Percentiles rank a stretch among this genome's conserved stretches.
Evolutionary conservation across 2,329 filamentous ascomycete genomes (phyloP).

Genomic region (Coccinonectria pachysandricola): DNA sequence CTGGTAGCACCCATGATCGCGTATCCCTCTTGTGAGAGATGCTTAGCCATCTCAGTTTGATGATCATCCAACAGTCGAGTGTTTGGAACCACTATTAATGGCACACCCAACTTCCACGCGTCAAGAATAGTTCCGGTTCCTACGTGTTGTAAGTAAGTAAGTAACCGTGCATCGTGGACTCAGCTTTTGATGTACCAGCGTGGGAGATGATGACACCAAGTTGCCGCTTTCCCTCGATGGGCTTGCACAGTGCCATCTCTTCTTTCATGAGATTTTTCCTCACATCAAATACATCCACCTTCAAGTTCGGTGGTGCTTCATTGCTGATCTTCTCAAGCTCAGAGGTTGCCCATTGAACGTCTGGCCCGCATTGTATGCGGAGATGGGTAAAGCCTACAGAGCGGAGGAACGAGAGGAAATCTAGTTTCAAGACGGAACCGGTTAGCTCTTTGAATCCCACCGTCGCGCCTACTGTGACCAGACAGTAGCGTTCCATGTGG

Average conservation of each 20-base stretch:
- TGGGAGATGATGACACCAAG: constrained; percentile 79
- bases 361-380: constrained; percentile 69
- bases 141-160: constrained; percentile 23
- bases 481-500: constrained; percentile 39
- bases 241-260: constrained; percentile 45
- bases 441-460: constrained; percentile 70
- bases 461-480: constrained; percentile 89
- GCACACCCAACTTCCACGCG: constrained; percentile 60
- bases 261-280: constrained; percentile 26
- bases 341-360: constrained; percentile 32
- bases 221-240: constrained; percentile 31
- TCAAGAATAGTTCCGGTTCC: constrained; percentile 86
- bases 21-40: constrained; percentile 65
- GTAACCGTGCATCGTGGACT: not conserved
- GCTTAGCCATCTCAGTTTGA: constrained; percentile 74
- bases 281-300: constrained; percentile 22
- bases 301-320: constrained; percentile 16
- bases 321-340: constrained; percentile 10
- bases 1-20: constrained; percentile 59
- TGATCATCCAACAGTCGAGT: constrained; percentile 76
- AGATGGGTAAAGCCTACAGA: constrained; percentile 58
- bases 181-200: constrained; percentile 51
- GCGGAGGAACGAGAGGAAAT: constrained; percentile 53
- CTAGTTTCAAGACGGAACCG: constrained; percentile 47
- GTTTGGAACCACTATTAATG: constrained; percentile 87